Percentiles rank a stretch among this genome's conserved stretches.
These are phyloP conservation scores for Eragrostis tef DNA, from an alignment of 202 grass and related monocot genomes.

Conservation along the genomic window DNA sequence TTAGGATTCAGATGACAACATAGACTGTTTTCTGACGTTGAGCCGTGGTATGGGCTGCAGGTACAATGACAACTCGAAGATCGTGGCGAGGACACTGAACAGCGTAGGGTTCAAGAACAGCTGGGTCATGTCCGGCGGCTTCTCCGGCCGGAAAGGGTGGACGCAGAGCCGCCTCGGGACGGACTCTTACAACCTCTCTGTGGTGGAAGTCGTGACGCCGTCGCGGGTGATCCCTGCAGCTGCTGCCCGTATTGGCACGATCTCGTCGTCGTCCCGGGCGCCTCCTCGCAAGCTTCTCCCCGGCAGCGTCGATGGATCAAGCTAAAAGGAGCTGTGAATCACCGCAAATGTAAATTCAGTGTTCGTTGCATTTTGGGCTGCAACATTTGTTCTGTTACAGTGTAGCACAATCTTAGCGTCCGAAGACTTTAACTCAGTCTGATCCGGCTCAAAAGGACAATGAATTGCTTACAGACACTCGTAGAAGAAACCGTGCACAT, in stretches of 20 bases:
- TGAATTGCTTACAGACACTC: too few species aligned
- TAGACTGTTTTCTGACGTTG: not conserved
- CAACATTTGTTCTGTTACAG: not conserved
- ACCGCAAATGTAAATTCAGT: slow-evolving; percentile 18
- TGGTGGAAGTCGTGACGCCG: slow-evolving; percentile 71
- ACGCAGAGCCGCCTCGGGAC: slow-evolving; percentile 72
- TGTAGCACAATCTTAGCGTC: not conserved
- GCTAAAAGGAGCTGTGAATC: not conserved
- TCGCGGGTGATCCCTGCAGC: slow-evolving; percentile 67
- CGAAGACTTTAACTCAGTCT: not conserved
- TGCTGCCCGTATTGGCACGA: slow-evolving; percentile 54
- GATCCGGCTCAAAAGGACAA: not conserved
- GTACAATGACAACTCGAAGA: slow-evolving; percentile 71
- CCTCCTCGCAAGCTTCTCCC: slow-evolving; percentile 72
- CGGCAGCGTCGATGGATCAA: slow-evolving; percentile 46
- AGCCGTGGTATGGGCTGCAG: slow-evolving; percentile 44
- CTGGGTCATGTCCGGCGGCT: slow-evolving; percentile 81
- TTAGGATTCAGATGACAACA: not conserved
- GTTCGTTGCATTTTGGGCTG: not conserved
- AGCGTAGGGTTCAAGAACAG: slow-evolving; percentile 78
- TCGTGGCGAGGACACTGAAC: slow-evolving; percentile 71
- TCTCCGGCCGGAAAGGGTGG: slow-evolving; percentile 89
- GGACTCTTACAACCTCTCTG: slow-evolving; percentile 63
- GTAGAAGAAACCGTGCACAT: too few species aligned
- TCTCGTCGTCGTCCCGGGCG: slow-evolving; percentile 47